Conservation (phyloP, 2,329 filamentous ascomycete genomes). For the Fusarium succisae region DNA sequence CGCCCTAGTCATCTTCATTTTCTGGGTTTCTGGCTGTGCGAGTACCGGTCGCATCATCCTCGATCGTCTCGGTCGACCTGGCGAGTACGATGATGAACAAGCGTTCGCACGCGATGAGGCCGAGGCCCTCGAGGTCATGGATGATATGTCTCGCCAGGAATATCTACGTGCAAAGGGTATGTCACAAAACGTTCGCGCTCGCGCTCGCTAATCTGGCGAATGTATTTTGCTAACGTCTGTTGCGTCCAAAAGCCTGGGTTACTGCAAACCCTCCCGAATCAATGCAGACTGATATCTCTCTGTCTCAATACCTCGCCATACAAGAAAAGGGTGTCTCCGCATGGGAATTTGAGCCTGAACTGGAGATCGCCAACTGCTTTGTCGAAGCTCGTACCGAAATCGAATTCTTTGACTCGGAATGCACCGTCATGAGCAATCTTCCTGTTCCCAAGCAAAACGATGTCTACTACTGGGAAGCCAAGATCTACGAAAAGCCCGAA, state of each 20-base stretch:
- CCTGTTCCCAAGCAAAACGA: slow-evolving; percentile 99
- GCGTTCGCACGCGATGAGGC: slow-evolving; percentile 93
- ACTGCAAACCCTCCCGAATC: slow-evolving; percentile 96
- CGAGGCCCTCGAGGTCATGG: slow-evolving; percentile 94
- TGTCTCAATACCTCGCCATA: slow-evolving; percentile 97
- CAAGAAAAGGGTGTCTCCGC: slow-evolving; percentile 99
- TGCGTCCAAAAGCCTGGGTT: slow-evolving; percentile 76
- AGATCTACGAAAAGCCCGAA: slow-evolving; percentile 97
- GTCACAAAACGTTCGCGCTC: slow-evolving; percentile 26
- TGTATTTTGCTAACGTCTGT: slow-evolving; percentile 26
- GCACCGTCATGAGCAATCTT: slow-evolving; percentile 95
- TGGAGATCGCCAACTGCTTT: slow-evolving; percentile 99
- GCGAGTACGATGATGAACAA: slow-evolving; percentile 98
- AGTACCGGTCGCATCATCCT: slow-evolving; percentile 88
- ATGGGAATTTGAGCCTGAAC: slow-evolving; percentile 99
- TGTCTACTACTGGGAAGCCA: slow-evolving; percentile 99
- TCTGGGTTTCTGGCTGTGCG: slow-evolving; percentile 77
- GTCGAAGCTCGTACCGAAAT: slow-evolving; percentile 97
- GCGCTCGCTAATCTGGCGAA: not conserved
- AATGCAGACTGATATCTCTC: slow-evolving; percentile 92
- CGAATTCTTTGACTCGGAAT: slow-evolving; percentile 98
- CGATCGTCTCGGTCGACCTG: slow-evolving; percentile 90
- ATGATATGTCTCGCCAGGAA: slow-evolving; percentile 88
- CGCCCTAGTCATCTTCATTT: slow-evolving; percentile 88
- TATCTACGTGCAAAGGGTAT: slow-evolving; percentile 95